A percentile compares a stretch with the other conserved stretches of the same genome.
Conservation (phyloP, 192 early-diverging fungal species). For the Obelidium mucronatum region DNA sequence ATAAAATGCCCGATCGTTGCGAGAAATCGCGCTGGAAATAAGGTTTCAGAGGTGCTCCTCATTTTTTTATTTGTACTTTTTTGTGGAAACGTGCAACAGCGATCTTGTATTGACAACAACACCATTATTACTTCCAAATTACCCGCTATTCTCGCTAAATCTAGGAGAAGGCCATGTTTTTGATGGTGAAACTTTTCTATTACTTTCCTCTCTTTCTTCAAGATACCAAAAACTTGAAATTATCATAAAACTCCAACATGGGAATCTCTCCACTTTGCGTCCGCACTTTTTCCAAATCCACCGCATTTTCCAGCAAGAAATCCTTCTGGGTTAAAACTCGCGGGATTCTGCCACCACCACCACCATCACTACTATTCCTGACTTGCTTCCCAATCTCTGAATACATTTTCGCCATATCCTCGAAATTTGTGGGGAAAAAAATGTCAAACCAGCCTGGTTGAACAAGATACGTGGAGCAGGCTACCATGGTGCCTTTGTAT, state of each 20-base stretch:
- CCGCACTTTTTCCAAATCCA: conserved; percentile 69
- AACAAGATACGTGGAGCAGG: conserved; percentile 95
- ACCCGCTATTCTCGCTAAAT: no score
- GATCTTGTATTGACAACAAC: no score
- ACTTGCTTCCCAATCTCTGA: conserved; percentile 11
- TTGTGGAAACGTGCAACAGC: no score
- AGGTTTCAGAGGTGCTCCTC: conserved; percentile 31
- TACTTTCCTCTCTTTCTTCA: no score
- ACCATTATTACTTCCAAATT: no score
- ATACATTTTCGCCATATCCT: conserved; percentile 82
- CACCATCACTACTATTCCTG: neutral
- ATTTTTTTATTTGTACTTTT: conserved; percentile 23
- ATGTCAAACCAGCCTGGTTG: conserved; percentile 99
- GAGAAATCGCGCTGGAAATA: conserved; percentile 52
- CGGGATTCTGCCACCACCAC: conserved; percentile 38
- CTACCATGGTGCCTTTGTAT: conserved; percentile 88
- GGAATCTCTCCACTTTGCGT: conserved; percentile 93
- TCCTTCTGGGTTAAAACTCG: conserved; percentile 75
- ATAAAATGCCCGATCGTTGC: conserved; percentile 46
- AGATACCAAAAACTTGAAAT: conserved; percentile 54
- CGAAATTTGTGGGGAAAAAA: conserved; percentile 98
- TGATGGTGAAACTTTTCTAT: no score
- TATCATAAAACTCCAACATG: conserved; percentile 94
- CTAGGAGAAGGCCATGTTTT: no score
- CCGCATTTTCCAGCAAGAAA: conserved; percentile 80